These are phyloP conservation scores for Russula virescens DNA, from an alignment of 768 basidiomycete genomes.

Conservation along the genomic window DNA sequence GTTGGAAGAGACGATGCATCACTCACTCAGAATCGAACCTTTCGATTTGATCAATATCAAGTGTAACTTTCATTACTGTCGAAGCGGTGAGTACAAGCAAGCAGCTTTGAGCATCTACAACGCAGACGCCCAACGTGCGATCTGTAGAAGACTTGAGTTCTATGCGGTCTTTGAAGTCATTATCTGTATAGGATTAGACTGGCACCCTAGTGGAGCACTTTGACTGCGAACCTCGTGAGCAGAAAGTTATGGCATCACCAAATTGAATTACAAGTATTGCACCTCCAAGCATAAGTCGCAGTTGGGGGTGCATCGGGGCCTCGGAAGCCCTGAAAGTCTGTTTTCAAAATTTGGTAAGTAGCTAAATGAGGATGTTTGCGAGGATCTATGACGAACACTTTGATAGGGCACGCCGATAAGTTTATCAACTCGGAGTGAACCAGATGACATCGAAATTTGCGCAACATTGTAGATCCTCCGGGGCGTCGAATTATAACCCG, in stretches of 20 bases:
- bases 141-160: slow-evolving; percentile 64
- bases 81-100: slow-evolving; percentile 60
- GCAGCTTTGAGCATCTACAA: slow-evolving; percentile 43
- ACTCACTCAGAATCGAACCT: slow-evolving; percentile 61
- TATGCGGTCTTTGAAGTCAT: slow-evolving; percentile 64
- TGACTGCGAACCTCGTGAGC: slow-evolving; percentile 48
- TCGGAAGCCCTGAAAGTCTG: slow-evolving; percentile 57
- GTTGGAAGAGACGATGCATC: not conserved
- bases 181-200: slow-evolving; percentile 40
- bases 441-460: slow-evolving; percentile 40
- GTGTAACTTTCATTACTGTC: slow-evolving; percentile 58
- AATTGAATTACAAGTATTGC: slow-evolving; percentile 59
- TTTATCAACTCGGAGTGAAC: slow-evolving; percentile 41
- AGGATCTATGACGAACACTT: slow-evolving; percentile 44
- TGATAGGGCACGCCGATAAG: slow-evolving; percentile 68
- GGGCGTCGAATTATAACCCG: slow-evolving; percentile 39
- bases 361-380: not conserved
- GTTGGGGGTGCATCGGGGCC: slow-evolving; percentile 65
- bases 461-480: slow-evolving; percentile 62
- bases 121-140: slow-evolving; percentile 65
- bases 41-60: slow-evolving; percentile 57
- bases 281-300: slow-evolving; percentile 57
- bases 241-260: slow-evolving; percentile 70
- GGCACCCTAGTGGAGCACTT: not conserved
- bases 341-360: not conserved